A percentile compares a stretch with the other conserved stretches of the same genome.
Conservation (phyloP, 2,329 filamentous ascomycete genomes). For the Hymenoscyphus scutula region DNA sequence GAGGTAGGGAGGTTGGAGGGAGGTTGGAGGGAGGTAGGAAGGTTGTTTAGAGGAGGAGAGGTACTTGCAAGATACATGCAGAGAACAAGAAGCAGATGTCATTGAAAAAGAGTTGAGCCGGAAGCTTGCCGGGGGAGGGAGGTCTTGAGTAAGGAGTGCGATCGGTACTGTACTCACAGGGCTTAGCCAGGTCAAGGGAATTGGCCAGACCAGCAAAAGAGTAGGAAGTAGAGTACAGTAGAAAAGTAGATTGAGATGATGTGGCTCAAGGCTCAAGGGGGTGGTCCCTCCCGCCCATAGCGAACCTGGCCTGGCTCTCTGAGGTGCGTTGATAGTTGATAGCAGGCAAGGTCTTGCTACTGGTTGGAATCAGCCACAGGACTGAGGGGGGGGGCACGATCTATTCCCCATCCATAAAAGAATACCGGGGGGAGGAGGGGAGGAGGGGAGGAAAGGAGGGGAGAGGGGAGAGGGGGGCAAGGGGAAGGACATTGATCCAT, state of each 20-base stretch:
- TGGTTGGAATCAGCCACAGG: neutral
- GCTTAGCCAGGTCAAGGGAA: neutral
- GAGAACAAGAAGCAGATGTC: constrained; percentile 24
- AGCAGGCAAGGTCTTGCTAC: neutral
- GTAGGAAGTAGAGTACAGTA: too few species aligned
- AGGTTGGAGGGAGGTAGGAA: constrained; percentile 16
- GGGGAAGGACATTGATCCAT: neutral
- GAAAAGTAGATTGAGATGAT: too few species aligned
- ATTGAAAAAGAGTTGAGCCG: constrained; percentile 30
- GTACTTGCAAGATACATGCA: constrained; percentile 22
- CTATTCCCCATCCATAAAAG: too few species aligned
- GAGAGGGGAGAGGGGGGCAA: neutral
- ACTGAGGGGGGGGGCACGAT: neutral
- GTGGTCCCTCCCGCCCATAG: neutral
- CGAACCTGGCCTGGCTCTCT: neutral
- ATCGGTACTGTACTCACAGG: constrained; percentile 35
- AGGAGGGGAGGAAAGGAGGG: too few species aligned
- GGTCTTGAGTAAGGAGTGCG: constrained; percentile 17
- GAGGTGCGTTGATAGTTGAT: too few species aligned
- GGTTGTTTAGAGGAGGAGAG: too few species aligned
- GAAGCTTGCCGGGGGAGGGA: constrained; percentile 21
- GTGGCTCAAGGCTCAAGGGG: constrained; percentile 4
- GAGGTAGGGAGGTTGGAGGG: constrained; percentile 29
- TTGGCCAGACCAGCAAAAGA: neutral
- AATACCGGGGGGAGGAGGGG: too few species aligned